phyloP scores from a whole-genome alignment of 139 green algal genomes.

The Coelastrella sp. region DNA sequence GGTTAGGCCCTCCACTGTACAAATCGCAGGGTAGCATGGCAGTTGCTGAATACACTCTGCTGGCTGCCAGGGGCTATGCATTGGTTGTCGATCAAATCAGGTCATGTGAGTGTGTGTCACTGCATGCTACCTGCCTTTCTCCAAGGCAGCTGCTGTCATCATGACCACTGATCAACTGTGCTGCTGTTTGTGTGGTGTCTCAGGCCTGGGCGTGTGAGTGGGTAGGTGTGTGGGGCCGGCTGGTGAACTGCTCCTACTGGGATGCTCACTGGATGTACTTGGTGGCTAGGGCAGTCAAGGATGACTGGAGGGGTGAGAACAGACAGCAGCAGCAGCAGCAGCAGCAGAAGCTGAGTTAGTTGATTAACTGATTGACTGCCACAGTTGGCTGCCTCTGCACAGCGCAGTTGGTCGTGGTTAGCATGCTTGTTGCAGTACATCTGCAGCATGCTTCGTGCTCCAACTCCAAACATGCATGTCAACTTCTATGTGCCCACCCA shows the following conservation, averaged over 20 bases:
- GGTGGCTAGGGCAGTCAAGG: conserved; percentile 74
- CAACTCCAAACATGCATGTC: neutral
- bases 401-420: too few relatives aligned
- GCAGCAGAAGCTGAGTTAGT: neutral
- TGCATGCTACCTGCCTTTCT: neutral
- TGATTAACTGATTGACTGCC: neutral
- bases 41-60: too few relatives aligned
- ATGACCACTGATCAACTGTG: neutral
- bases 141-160: neutral
- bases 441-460: neutral
- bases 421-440: too few relatives aligned
- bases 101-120: neutral
- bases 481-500: neutral
- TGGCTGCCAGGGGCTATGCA: too few relatives aligned
- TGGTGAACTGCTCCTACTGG: conserved; percentile 68
- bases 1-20: too few relatives aligned
- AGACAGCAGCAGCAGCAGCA: too few relatives aligned
- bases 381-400: too few relatives aligned
- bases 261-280: conserved; percentile 73
- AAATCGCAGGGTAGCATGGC: too few relatives aligned
- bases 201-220: conserved; percentile 65
- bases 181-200: conserved; percentile 18
- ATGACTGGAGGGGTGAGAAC: conserved; percentile 75
- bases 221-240: conserved; percentile 64
- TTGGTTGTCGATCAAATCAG: too few relatives aligned